Evolutionary conservation across 2,329 filamentous ascomycete species (phyloP), one percentile per base, ranked within the genome.

Genomic region (Botrytis fabae): DNA sequence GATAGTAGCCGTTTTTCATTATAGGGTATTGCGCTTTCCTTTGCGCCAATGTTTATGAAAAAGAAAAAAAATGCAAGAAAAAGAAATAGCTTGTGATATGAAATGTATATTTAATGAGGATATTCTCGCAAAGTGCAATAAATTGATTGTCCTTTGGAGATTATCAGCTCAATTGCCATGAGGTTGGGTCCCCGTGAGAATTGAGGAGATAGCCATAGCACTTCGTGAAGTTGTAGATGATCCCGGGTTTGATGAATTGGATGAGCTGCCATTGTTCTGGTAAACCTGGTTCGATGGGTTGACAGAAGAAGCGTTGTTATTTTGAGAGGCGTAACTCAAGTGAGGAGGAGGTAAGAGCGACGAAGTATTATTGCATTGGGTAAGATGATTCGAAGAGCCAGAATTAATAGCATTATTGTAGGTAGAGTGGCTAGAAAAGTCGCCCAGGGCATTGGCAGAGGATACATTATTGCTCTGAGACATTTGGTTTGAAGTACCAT

Each of bases 121-220:
- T 28, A 16, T 42, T 22, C 14, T 32, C 40, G 8, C 8, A 28
- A 32, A 4, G n/a, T 40, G 22, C 35, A 28, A 28, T 28, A 28
- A 28, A 28, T n/a, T 42, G 14, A 28, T 44, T 32, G 12, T 22
- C 16, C 42, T 28, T 64, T 14, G 40, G 40, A 64, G 4, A 20
- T n/a, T 22, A 28, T 40, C 32, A n/a, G 12, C 25, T 68, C 35
- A 68, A 9, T 42, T 42, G 6, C 46, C 25, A 40, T 68, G 64
- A 42, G 64, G 35, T 68, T 68, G 64, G 35, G 64, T 68, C 1
- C 64, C 32, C 22, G 64, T 68, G 20, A 73, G 54, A 28, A 73
- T 51, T 35, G 72, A 71, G 35, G 38, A 42, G 32, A 73, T 73
- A 35, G 72, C 62, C 60, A 73, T 73, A 32, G 70, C 32, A 32